Conservation (phyloP, 2,329 filamentous ascomycete genomes). For the Bertia moriformis region DNA sequence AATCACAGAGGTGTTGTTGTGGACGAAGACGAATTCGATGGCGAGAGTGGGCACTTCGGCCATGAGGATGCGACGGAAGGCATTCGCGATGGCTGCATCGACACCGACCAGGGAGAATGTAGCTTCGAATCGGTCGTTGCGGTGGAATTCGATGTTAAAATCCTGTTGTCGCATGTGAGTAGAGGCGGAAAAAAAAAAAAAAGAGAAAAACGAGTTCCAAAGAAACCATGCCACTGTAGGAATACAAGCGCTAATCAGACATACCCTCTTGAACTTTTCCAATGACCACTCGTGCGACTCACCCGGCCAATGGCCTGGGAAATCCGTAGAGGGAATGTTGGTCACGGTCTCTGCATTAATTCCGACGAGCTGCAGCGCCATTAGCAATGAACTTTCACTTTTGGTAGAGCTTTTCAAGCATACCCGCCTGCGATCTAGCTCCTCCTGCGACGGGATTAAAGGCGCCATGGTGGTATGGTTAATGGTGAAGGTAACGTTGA, state of each 20-base stretch:
- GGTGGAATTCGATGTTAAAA: constrained; percentile 69
- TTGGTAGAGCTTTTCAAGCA: too few relatives aligned
- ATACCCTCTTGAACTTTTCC: constrained; percentile 38
- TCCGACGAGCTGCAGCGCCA: constrained; percentile 52
- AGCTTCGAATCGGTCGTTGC: constrained; percentile 62
- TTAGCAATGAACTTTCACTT: background rate
- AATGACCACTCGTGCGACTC: constrained; percentile 75
- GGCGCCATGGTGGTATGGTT: constrained; percentile 18
- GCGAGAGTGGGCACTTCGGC: constrained; percentile 88
- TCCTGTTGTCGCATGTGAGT: too few relatives aligned
- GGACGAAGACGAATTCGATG: constrained; percentile 82
- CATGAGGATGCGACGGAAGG: constrained; percentile 90
- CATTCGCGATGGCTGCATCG: constrained; percentile 87
- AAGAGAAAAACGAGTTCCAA: too few relatives aligned
- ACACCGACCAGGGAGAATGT: constrained; percentile 85
- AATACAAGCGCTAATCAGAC: too few relatives aligned
- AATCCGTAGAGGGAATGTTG: constrained; percentile 78
- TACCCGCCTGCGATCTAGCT: constrained; percentile 25
- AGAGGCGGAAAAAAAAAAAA: too few relatives aligned
- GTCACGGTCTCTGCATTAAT: constrained; percentile 84
- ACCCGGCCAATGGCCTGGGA: constrained; percentile 77
- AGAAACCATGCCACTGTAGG: too few relatives aligned
- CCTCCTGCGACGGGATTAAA: constrained; percentile 21
- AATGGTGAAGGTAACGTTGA: background rate
- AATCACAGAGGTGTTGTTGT: constrained; percentile 95